phyloP scores from a whole-genome alignment of 257 asterid genomes.

The Voacanga thouarsii region DNA sequence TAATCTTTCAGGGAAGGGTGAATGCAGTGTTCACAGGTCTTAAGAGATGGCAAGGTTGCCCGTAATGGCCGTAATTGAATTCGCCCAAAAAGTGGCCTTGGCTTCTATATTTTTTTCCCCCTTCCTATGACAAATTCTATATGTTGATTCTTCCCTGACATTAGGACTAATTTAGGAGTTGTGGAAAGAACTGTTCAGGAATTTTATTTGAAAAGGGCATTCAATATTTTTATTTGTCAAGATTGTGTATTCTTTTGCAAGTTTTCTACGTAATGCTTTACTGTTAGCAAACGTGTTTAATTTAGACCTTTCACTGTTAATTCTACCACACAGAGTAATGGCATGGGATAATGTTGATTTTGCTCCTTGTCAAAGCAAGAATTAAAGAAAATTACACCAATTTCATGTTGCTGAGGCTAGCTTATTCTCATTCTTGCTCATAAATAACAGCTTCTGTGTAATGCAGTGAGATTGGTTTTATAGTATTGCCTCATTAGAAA shows the following conservation, averaged over 20 bases:
- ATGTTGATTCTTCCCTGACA: background rate
- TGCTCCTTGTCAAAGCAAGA: background rate
- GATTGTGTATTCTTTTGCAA: conserved; percentile 2
- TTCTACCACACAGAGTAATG: background rate
- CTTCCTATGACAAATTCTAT: background rate
- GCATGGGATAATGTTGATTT: background rate
- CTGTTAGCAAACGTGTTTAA: background rate
- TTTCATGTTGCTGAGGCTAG: background rate
- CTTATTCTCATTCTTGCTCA: background rate
- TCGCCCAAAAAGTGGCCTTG: background rate
- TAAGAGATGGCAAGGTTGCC: background rate
- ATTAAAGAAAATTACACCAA: background rate
- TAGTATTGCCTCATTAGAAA: background rate
- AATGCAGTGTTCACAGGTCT: background rate
- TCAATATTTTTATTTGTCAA: background rate
- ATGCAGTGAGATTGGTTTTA: background rate
- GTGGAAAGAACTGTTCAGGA: background rate
- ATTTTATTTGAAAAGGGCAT: background rate
- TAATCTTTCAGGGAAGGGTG: background rate
- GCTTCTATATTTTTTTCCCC: background rate
- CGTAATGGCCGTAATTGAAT: background rate
- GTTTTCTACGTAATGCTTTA: background rate
- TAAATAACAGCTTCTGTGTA: background rate
- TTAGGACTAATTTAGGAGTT: background rate
- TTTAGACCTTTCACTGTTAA: background rate